A percentile compares a stretch with the other conserved stretches of the same genome.
phyloP scores from a whole-genome alignment of 2,329 filamentous ascomycete species.

The Talaromyces sp. region DNA sequence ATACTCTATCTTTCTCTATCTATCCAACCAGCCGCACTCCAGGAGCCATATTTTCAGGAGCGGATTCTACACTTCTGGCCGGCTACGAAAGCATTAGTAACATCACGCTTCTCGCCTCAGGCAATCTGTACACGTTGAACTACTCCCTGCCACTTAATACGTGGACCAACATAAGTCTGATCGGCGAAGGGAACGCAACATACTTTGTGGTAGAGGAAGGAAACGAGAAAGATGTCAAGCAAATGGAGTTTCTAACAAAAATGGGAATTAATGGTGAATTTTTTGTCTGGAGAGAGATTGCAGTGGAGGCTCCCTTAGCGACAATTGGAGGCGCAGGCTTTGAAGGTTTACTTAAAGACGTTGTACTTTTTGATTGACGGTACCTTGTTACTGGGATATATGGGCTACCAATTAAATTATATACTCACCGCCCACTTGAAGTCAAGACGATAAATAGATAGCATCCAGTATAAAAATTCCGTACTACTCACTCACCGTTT shows the following conservation, averaged over 20 bases:
- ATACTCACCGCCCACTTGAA: no score
- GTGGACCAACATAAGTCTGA: conserved; percentile 37
- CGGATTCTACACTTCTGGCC: conserved; percentile 42
- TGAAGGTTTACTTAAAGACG: conserved; percentile 17
- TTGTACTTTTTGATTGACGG: not conserved
- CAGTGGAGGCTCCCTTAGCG: conserved; percentile 19
- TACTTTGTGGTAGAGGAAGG: conserved; percentile 26
- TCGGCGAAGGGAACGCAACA: conserved; percentile 37
- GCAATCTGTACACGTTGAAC: conserved; percentile 41
- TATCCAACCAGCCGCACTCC: conserved; percentile 33
- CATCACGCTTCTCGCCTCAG: conserved; percentile 39
- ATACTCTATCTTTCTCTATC: conserved; percentile 51
- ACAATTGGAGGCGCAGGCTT: conserved; percentile 16
- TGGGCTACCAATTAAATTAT: no score
- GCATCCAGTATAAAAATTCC: no score
- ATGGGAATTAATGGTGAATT: conserved; percentile 13
- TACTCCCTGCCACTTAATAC: conserved; percentile 38
- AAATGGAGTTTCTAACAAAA: conserved; percentile 18
- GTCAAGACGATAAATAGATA: no score
- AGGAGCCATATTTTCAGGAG: conserved; percentile 43
- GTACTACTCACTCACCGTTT: no score
- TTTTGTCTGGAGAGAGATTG: conserved; percentile 19
- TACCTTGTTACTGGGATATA: no score
- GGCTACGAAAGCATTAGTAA: conserved; percentile 35
- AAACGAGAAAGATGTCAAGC: not conserved